phyloP scores from a whole-genome alignment of 495 filamentous ascomycete genomes.

The Penicillium crystallinum region DNA sequence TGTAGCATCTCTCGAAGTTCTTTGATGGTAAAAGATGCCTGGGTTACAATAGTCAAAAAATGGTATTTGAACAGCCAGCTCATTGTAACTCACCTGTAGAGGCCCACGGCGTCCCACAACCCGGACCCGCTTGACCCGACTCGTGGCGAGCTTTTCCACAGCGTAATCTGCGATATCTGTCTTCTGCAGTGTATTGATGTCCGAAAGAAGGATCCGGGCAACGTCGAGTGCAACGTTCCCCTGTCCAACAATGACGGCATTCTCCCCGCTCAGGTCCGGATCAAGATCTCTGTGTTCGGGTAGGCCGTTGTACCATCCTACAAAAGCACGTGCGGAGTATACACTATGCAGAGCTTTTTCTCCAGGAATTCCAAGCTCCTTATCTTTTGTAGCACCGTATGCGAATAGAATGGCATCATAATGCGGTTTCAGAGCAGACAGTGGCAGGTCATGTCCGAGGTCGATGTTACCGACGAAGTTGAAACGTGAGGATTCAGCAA shows the following conservation, averaged over 20 bases:
- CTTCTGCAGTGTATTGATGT: constrained; percentile 63
- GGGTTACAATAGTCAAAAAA: constrained; percentile 1
- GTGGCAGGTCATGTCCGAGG: constrained; percentile 67
- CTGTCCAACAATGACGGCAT: constrained; percentile 86
- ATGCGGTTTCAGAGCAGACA: constrained; percentile 65
- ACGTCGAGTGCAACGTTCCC: constrained; percentile 96
- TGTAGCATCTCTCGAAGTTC: constrained; percentile 83
- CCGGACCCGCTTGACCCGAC: constrained; percentile 70
- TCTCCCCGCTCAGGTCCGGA: constrained; percentile 74
- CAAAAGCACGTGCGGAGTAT: constrained; percentile 87
- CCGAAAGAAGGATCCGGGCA: constrained; percentile 75
- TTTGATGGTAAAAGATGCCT: constrained; percentile 92
- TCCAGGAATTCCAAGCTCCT: constrained; percentile 71
- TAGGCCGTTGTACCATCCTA: constrained; percentile 97
- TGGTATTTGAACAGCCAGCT: background rate
- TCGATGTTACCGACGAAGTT: constrained; percentile 88
- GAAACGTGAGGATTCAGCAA: constrained; percentile 75
- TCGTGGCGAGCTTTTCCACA: constrained; percentile 64
- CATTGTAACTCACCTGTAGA: constrained; percentile 58
- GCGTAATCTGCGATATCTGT: constrained; percentile 88
- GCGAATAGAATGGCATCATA: constrained; percentile 92
- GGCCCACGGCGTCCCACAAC: constrained; percentile 85
- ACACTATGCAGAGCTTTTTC: constrained; percentile 67
- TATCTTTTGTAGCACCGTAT: constrained; percentile 85
- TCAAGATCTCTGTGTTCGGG: constrained; percentile 74